Conservation (phyloP, 129 eudicot genomes). For the Tagetes patula region DNA sequence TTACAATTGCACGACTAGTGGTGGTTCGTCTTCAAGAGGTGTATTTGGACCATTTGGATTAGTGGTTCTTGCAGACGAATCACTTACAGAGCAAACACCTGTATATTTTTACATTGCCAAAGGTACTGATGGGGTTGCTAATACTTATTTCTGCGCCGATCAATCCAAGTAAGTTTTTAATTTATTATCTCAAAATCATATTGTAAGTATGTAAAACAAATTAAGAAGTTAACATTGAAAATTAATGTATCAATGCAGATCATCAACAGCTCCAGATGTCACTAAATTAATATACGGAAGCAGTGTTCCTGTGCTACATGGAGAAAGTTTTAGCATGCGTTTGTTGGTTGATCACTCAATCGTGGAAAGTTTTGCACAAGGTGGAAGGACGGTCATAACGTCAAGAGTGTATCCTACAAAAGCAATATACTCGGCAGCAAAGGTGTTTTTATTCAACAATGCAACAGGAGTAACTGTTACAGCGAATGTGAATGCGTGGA, state of each 20-base stretch:
- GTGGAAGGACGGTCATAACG: conserved; percentile 78
- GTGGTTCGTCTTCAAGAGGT: conserved; percentile 66
- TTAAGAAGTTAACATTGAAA: background rate
- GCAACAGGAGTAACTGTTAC: conserved; percentile 62
- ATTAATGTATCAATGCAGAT: conserved; percentile 39
- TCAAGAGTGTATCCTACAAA: conserved; percentile 84
- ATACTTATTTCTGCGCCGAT: conserved; percentile 75
- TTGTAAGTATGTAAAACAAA: background rate
- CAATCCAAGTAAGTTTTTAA: conserved; percentile 49
- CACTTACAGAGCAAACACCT: conserved; percentile 67
- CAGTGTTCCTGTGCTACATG: conserved; percentile 68
- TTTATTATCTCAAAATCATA: background rate
- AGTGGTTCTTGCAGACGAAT: conserved; percentile 68
- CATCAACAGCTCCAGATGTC: conserved; percentile 78
- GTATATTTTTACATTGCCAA: conserved; percentile 74
- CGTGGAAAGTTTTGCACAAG: conserved; percentile 86
- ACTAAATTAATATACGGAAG: conserved; percentile 63
- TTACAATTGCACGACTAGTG: conserved; percentile 69
- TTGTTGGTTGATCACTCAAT: conserved; percentile 93
- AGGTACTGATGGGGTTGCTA: conserved; percentile 52
- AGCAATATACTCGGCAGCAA: conserved; percentile 63
- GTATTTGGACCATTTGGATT: conserved; percentile 84
- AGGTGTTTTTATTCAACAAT: conserved; percentile 72
- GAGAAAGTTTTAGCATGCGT: conserved; percentile 61
- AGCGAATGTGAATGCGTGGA: conserved; percentile 69